Percentiles rank a stretch among this genome's conserved stretches.
phyloP scores from a whole-genome alignment of 2,329 filamentous ascomycete genomes.

The Colletotrichum shisoi region DNA sequence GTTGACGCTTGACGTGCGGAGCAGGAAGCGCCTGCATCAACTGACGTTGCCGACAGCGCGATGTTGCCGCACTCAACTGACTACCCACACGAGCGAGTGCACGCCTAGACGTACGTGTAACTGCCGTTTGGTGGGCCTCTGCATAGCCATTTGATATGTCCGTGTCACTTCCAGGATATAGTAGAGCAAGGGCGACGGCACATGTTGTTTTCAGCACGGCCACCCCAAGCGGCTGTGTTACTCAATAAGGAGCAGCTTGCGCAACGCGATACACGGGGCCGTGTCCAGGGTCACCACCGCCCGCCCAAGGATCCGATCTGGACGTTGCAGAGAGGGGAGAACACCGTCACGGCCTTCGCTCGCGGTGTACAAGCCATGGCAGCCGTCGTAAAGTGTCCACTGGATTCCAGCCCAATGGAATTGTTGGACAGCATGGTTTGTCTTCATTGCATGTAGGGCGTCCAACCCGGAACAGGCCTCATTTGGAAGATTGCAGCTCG shows the following conservation, averaged over 20 bases:
- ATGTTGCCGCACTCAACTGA: slow-evolving; percentile 16
- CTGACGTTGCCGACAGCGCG: slow-evolving; percentile 33
- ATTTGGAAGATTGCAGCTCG: slow-evolving; percentile 35
- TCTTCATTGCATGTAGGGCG: slow-evolving; percentile 28
- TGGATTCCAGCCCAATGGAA: slow-evolving; percentile 30
- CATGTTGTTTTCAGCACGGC: slow-evolving; percentile 25
- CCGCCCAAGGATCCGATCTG: slow-evolving; percentile 34
- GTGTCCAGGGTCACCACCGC: slow-evolving; percentile 32
- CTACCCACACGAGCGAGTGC: neutral
- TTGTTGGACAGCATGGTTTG: slow-evolving; percentile 32
- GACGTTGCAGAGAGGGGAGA: slow-evolving; percentile 6
- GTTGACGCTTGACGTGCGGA: slow-evolving; percentile 35
- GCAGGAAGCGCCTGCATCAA: slow-evolving; percentile 25
- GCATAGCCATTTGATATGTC: slow-evolving; percentile 36
- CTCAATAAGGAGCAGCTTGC: slow-evolving; percentile 39
- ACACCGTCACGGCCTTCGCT: slow-evolving; percentile 14
- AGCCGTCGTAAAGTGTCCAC: slow-evolving; percentile 38
- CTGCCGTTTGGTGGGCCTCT: slow-evolving; percentile 32
- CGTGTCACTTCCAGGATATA: slow-evolving; percentile 30
- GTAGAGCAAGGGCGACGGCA: slow-evolving; percentile 17
- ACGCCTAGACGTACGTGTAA: slow-evolving; percentile 13
- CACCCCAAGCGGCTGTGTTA: slow-evolving; percentile 34
- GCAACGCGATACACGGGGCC: slow-evolving; percentile 37
- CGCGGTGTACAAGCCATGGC: slow-evolving; percentile 16
- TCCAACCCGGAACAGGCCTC: slow-evolving; percentile 28